Evolutionary conservation across 441 rosid species (phyloP), one percentile per base, ranked within the genome.

Genomic region (Hura crepitans): DNA sequence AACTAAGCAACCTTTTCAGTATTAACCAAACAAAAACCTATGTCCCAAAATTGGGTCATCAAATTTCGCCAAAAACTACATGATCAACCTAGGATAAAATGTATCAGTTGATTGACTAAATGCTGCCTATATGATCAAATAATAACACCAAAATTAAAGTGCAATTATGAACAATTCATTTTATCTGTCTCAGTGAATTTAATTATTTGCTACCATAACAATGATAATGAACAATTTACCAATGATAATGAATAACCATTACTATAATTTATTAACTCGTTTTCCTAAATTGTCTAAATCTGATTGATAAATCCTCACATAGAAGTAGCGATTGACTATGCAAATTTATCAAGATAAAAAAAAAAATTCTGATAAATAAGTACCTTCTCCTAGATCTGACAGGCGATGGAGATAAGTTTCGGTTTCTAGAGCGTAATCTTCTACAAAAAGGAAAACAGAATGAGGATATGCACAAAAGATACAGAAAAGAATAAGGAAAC

Each of bases 321-420:
- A 10, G 1, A 45, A 63, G 25, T n/a, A 35, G 20, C 45, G 66
- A 56, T 63, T 50, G 35, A 57, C 9, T 33, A 68, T 39, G 35
- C 27, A 59, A 53, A 69, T 66, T 72, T 66, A 45, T 55, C 22
- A 53, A 30, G n/a, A 51, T 8, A 43, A 54, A 31, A 42, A 47
- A 54, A 69, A 20, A 66, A 74, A 64, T 65, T 20, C 53, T 31
- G 60, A 74, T 65, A 76, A 57, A 57, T 25, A 22, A 18, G 59
- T 85, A 89, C 96, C 96, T 89, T 81, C 84, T 86, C 47, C 77
- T 87, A 35, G 99, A 83, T 77, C 90, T 91, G 74, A 81, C 87
- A 63, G 96, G 88, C 61, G 98, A 91, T 68, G 97, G 96, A 30
- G 97, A 89, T 51, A 69, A 70, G 54, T 79, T 73, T 55, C 79